phyloP scores from a whole-genome alignment of 805 yeast species.

The Candida maris region DNA sequence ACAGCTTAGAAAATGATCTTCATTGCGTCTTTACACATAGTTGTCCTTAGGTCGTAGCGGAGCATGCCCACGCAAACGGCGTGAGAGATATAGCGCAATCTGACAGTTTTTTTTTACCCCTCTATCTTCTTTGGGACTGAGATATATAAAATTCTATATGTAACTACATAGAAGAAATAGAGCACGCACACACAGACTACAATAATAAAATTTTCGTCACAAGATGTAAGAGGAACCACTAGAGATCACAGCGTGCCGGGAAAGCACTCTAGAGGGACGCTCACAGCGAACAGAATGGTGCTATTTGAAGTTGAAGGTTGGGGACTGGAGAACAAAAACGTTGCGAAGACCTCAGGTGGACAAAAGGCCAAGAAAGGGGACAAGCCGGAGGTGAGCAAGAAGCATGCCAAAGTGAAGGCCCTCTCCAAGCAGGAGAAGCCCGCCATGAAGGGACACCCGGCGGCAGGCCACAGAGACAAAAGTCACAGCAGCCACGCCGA shows the following conservation, averaged over 20 bases:
- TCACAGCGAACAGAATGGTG: conserved; percentile 43
- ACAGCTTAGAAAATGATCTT: too few relatives aligned
- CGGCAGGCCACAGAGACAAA: not conserved
- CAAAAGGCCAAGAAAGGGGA: conserved; percentile 21
- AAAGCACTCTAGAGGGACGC: too few relatives aligned
- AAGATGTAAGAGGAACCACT: too few relatives aligned
- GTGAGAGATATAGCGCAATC: too few relatives aligned
- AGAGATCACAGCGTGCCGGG: too few relatives aligned
- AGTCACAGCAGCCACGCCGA: too few relatives aligned
- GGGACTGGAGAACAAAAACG: conserved; percentile 56
- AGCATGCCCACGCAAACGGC: too few relatives aligned
- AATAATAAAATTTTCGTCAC: too few relatives aligned
- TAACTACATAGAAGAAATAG: too few relatives aligned
- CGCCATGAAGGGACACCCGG: not conserved
- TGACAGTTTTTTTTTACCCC: not conserved
- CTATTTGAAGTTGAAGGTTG: conserved; percentile 81
- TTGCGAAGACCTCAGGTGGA: conserved; percentile 42
- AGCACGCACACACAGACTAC: too few relatives aligned
- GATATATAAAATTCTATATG: not conserved
- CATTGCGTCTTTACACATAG: too few relatives aligned
- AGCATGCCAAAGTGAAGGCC: conserved; percentile 4
- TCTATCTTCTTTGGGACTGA: not conserved
- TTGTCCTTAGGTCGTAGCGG: too few relatives aligned
- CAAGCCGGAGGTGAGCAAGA: conserved; percentile 12
- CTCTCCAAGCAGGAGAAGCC: conserved; percentile 2